Percentiles rank a stretch among this genome's conserved stretches.
phyloP scores from a whole-genome alignment of 768 basidiomycete genomes.

The Polyporus arcularius region DNA sequence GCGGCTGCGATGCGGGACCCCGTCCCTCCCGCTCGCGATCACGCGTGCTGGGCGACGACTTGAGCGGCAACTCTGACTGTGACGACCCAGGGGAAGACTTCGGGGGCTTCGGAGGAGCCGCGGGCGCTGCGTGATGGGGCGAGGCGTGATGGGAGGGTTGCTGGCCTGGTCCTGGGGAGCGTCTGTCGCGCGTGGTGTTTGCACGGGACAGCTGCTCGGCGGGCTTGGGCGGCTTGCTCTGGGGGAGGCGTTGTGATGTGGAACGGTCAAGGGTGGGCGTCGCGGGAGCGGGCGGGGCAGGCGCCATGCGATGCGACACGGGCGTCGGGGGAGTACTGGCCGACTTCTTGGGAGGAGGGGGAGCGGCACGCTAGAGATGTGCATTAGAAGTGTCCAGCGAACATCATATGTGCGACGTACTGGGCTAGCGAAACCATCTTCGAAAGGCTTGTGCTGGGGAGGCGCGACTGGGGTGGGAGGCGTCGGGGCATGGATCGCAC shows the following conservation, averaged over 20 bases:
- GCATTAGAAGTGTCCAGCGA: slow-evolving; percentile 8
- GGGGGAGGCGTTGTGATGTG: slow-evolving; percentile 77
- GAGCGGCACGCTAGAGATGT: slow-evolving; percentile 37
- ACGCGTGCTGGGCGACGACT: slow-evolving; percentile 25
- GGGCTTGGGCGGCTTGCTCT: slow-evolving; percentile 43
- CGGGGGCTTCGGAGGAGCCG: slow-evolving; percentile 21
- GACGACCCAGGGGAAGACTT: slow-evolving; percentile 46
- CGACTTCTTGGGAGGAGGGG: slow-evolving; percentile 46
- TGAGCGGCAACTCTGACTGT: slow-evolving; percentile 48
- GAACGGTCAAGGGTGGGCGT: slow-evolving; percentile 82
- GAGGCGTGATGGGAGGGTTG: slow-evolving; percentile 21
- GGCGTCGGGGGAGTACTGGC: slow-evolving; percentile 37
- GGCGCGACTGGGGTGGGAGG: slow-evolving; percentile 16
- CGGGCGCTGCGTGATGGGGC: slow-evolving; percentile 9
- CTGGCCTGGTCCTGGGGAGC: slow-evolving; percentile 37
- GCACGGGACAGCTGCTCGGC: slow-evolving; percentile 52
- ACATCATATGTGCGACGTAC: slow-evolving; percentile 40
- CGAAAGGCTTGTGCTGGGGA: slow-evolving; percentile 29
- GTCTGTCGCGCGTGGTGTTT: slow-evolving; percentile 68
- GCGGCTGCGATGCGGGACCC: slow-evolving; percentile 39
- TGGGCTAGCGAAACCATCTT: slow-evolving; percentile 56
- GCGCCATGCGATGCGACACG: slow-evolving; percentile 71
- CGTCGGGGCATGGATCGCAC: slow-evolving; percentile 29
- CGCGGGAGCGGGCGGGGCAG: slow-evolving; percentile 65
- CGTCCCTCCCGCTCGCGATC: slow-evolving; percentile 24